Conservation (phyloP, 1,284 basidiomycete genomes). For the Heterobasidion annosum region DNA sequence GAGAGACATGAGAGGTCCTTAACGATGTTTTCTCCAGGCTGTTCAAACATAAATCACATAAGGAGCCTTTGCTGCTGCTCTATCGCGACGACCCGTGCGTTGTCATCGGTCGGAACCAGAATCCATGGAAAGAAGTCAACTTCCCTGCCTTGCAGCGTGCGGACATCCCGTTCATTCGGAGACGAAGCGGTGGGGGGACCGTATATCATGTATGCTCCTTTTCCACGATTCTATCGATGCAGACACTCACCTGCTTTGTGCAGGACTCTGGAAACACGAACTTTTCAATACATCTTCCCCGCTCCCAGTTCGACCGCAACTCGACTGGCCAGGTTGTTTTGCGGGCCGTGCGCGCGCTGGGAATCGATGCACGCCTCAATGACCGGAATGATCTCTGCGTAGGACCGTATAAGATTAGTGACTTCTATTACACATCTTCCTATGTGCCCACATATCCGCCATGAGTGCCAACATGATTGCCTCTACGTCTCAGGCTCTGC, state of each 20-base stretch:
- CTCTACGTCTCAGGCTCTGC: conserved; percentile 91
- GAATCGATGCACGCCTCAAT: conserved; percentile 73
- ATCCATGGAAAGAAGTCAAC: conserved; percentile 97
- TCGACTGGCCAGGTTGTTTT: conserved; percentile 76
- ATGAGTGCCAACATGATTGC: conserved; percentile 7
- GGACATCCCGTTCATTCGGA: conserved; percentile 75
- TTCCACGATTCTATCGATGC: neutral
- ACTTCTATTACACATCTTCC: conserved; percentile 13
- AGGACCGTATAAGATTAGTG: conserved; percentile 76
- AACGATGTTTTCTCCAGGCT: conserved; percentile 44
- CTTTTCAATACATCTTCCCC: conserved; percentile 89
- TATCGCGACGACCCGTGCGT: conserved; percentile 91
- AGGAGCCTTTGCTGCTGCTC: conserved; percentile 72
- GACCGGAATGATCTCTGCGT: conserved; percentile 89
- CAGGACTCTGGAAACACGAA: conserved; percentile 98
- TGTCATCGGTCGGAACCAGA: conserved; percentile 94
- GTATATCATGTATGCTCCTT: conserved; percentile 81
- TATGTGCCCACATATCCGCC: neutral
- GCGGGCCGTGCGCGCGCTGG: conserved; percentile 70
- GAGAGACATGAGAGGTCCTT: neutral
- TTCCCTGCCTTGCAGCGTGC: conserved; percentile 38
- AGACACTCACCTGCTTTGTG: neutral
- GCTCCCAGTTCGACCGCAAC: conserved; percentile 73
- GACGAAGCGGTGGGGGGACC: conserved; percentile 93
- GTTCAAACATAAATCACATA: conserved; percentile 64